Evolutionary conservation across 2,329 filamentous ascomycete genomes (phyloP), one percentile per base, ranked within the genome.

Genomic region (Ophiosphaerella narmari): DNA sequence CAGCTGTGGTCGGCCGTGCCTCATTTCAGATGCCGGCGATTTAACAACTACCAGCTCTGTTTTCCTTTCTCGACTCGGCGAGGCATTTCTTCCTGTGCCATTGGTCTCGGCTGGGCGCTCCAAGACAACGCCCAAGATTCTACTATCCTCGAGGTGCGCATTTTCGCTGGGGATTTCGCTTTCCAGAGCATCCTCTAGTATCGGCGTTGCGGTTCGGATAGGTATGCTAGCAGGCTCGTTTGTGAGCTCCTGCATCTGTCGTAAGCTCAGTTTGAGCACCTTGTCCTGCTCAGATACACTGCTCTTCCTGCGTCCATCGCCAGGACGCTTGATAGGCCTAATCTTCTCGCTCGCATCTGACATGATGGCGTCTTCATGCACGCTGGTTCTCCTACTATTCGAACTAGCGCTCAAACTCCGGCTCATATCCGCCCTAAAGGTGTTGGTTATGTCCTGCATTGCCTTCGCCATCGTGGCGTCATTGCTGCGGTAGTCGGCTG

Each of bases 141-240:
- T 57, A 18, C 51, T 59, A n/a, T 37, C 59, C 42, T 55, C 43
- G 7, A 32, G 24, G 11, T 65, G 55, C 13, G 43, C 48, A 7
- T 52, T 54, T 24, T 60, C 53, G 3, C 53, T 57, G n/a, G 55
- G 50, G 21, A 59, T 54, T 34, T 54, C 60, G 16, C 51, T 54
- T 31, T 69, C 68, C 12, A 59, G 45, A 4, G 59, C 64, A 37
- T 74, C 71, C 48, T 75, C 73, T 5, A 60, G 56, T 16, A 77
- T 72, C 5, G 67, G 70, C 5, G 71, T 64, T 7, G 74, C 73
- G 12, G 75, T 65, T 24, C 78, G 77, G 33, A 81, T 63, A 3
- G 81, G 79, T n/a, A 84, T 74, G 36, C 80, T 83, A 13, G 80
- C 74, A 7, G 81, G 79, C 11, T 81, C 81, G 13, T 76, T 74